A percentile compares a stretch with the other conserved stretches of the same genome.
phyloP scores from a whole-genome alignment of 768 basidiomycete species.

The Leccinellum albellum region DNA sequence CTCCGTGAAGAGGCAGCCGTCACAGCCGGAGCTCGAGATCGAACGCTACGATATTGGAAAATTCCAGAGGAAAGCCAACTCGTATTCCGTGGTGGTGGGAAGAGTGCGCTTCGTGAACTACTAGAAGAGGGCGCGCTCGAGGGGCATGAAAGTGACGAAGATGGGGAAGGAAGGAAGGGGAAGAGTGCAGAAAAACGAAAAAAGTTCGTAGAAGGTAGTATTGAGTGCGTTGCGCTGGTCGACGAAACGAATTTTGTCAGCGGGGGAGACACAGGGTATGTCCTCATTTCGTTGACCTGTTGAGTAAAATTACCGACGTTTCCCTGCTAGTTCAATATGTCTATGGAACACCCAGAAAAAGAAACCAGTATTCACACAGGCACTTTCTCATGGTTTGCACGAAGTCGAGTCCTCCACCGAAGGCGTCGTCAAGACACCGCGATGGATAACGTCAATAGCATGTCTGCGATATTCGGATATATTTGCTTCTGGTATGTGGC shows the following conservation, averaged over 20 bases:
- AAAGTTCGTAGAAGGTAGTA: constrained; percentile 79
- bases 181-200: constrained; percentile 24
- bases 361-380: constrained; percentile 86
- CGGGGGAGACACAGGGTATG: constrained; percentile 95
- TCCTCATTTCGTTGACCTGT: neutral
- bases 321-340: constrained; percentile 60
- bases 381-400: constrained; percentile 84
- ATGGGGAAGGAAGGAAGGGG: constrained; percentile 34
- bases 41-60: constrained; percentile 94
- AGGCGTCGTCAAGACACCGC: constrained; percentile 68
- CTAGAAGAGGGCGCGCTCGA: constrained; percentile 71
- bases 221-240: constrained; percentile 92
- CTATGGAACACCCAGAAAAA: constrained; percentile 92
- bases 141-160: constrained; percentile 51
- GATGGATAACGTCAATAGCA: constrained; percentile 89
- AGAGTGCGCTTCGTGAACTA: constrained; percentile 73
- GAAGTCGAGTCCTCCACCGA: constrained; percentile 69
- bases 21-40: constrained; percentile 86
- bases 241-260: constrained; percentile 91
- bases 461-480: constrained; percentile 85
- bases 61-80: constrained; percentile 92
- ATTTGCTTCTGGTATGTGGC: constrained; percentile 75
- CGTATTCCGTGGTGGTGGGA: constrained; percentile 94
- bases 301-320: neutral
- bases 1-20: constrained; percentile 82